phyloP scores from a whole-genome alignment of 2,329 filamentous ascomycete genomes.

The Penicillium sp. region DNA sequence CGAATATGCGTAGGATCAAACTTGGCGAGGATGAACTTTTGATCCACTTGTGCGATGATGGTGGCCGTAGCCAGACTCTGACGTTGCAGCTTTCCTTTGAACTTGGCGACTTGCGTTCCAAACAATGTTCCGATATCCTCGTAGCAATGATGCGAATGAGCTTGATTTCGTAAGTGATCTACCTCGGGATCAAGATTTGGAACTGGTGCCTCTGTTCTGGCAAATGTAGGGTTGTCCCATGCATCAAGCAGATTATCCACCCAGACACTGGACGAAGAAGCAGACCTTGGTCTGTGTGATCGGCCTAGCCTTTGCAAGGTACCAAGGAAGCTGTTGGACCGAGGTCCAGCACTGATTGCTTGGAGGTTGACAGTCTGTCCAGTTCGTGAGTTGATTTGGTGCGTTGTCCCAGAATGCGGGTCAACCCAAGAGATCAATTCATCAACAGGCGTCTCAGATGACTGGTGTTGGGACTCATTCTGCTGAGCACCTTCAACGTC shows the following conservation, averaged over 20 bases:
- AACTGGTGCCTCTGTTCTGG: constrained; percentile 54
- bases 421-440: constrained; percentile 62
- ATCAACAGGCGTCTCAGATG: constrained; percentile 16
- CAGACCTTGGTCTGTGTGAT: constrained; percentile 23
- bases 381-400: constrained; percentile 43
- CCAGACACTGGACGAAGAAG: constrained; percentile 55
- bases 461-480: neutral
- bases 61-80: constrained; percentile 63
- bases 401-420: constrained; percentile 56
- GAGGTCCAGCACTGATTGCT: constrained; percentile 18
- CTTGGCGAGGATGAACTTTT: constrained; percentile 82
- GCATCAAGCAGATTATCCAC: constrained; percentile 63
- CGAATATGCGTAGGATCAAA: constrained; percentile 45
- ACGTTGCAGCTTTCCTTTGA: constrained; percentile 63
- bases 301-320: constrained; percentile 13
- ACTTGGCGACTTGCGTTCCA: constrained; percentile 36
- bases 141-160: constrained; percentile 29
- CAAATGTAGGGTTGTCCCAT: constrained; percentile 81
- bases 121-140: constrained; percentile 32
- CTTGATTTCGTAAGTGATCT: constrained; percentile 27
- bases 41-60: constrained; percentile 82
- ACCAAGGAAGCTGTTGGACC: constrained; percentile 27
- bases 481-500: neutral
- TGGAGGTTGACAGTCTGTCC: constrained; percentile 38
- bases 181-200: constrained; percentile 40